Evolutionary conservation across 768 basidiomycete species (phyloP), one percentile per base, ranked within the genome.

Genomic region (Hebeloma cylindrosporum): DNA sequence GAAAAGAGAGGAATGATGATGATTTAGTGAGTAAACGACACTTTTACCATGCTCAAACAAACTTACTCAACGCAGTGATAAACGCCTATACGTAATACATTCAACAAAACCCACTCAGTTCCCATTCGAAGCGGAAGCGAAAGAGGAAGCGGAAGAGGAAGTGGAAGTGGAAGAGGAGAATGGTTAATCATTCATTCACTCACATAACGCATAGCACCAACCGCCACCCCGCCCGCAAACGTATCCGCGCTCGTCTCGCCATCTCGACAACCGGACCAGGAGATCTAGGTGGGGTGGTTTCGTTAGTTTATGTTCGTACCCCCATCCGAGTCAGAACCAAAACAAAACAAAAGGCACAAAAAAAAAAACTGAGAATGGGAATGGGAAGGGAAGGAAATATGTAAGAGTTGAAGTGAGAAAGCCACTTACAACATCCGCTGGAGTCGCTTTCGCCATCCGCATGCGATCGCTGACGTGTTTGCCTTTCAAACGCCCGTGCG

Each of bases 141-240:
- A n/a, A n/a, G n/a, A n/a, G n/a, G n/a, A n/a, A n/a, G n/a, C n/a
- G n/a, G n/a, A n/a, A n/a, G n/a, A 6, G 22, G n/a, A 27, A 22
- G 26, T 6, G 40, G 23, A 50, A 16, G 43, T 14, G 1, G 2
- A 34, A 40, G 27, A 36, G 21, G 16, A 42, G 34, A 9, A 23
- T 13, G 11, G 26, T 13, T n/a, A 40, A 43, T 22, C 16, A 13
- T 27, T 16, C 10, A 45, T 32, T n/a, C 5, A 67, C 84, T 37
- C 58, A 87, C 86, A 64, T 84, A 74, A 61, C 85, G 87, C 83
- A 89, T 89, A 3, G 87, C 88, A 2, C 88, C 88, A 5, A 85
- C 81, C 0, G 86, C 82, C 3, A 77, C 68, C 16, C 83, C 83
- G 17, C 70, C 72, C 20, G 75, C 68, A 39, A 78, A 77, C 1